Evolutionary conservation across 2,329 filamentous ascomycete genomes (phyloP), one percentile per base, ranked within the genome.

Genomic region (Tothia fuscella): DNA sequence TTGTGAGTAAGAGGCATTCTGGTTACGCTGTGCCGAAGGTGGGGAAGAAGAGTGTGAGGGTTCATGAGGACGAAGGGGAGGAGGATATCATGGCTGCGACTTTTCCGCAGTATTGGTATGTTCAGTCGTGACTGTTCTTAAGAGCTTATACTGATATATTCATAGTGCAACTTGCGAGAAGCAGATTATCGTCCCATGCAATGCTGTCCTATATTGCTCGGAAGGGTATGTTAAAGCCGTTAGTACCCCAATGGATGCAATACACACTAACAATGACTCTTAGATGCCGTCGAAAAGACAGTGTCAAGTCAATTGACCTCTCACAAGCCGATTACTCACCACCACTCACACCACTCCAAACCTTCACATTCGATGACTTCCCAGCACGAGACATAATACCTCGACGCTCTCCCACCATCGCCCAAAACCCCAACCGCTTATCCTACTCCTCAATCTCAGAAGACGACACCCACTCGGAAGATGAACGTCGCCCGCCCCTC

Each of bases 81-180:
- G 64, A 68, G 48, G 64, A 65, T 51, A 61, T 59, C 48, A 71
- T 71, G 65, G 65, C 66, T 41, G 59, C 62, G 42, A 68, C 65
- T 53, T 71, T 72, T 49, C 49, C 69, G 48, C 67, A 72, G 47
- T 72, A 64, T 57, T 72, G 69, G 68, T 71, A 55, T 41, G 61
- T 19, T 7, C 19, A 7, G 13, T 13, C 31, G 31, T 10, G n/a
- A 12, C 14, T 31, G 6, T 13, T n/a, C 16, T 32, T 21, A 12
- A 26, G 12, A 40, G 29, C 17, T 14, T 30, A n/a, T 31, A 14
- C 12, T 51, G 32, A 30, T 47, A 10, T 2, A 14, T 44, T 48
- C 36, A 24, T 53, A 79, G 75, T 59, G 70, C 75, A 48, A 76
- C 71, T 53, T 80, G 76, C 57, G 76, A 80, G 56, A 76, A 70